Evolutionary conservation across 1,284 basidiomycete species (phyloP).

Genomic region (Microbotryum scabiosae): DNA sequence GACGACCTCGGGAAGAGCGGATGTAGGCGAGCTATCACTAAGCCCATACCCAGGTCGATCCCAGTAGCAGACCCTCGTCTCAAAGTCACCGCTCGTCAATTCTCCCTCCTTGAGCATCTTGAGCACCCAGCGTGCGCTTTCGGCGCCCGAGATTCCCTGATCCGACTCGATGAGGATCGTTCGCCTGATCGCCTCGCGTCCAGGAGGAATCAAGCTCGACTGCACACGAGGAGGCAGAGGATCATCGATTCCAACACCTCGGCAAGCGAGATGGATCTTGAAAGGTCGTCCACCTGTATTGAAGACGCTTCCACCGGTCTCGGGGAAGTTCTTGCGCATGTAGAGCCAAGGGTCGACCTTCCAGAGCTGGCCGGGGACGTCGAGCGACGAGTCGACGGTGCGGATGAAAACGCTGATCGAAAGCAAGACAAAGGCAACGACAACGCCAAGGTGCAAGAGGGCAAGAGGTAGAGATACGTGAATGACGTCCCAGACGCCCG

Average conservation of each 20-base stretch:
- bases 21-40: slow-evolving; percentile 24
- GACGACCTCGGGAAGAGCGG: slow-evolving; percentile 16
- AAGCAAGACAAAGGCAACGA: slow-evolving; percentile 7
- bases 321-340: neutral
- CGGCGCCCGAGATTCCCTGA: slow-evolving; percentile 16
- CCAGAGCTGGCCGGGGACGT: slow-evolving; percentile 23
- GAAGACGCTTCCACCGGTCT: neutral
- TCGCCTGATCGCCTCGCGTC: slow-evolving; percentile 8
- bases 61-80: slow-evolving; percentile 27
- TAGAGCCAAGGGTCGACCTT: slow-evolving; percentile 21
- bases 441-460: slow-evolving; percentile 20
- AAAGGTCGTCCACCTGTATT: slow-evolving; percentile 16
- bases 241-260: slow-evolving; percentile 26
- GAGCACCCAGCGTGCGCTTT: slow-evolving; percentile 24
- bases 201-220: too few relatives aligned
- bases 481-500: slow-evolving; percentile 8
- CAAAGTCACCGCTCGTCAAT: slow-evolving; percentile 21
- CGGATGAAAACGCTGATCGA: slow-evolving; percentile 18
- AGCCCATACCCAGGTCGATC: slow-evolving; percentile 30
- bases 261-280: slow-evolving; percentile 26
- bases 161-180: slow-evolving; percentile 28
- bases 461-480: slow-evolving; percentile 24
- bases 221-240: slow-evolving; percentile 15
- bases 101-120: slow-evolving; percentile 28
- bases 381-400: slow-evolving; percentile 19